Percentiles rank a stretch among this genome's conserved stretches.
Evolutionary conservation across 2,329 filamentous ascomycete genomes (phyloP).

Genomic region (Colletotrichum sp.): DNA sequence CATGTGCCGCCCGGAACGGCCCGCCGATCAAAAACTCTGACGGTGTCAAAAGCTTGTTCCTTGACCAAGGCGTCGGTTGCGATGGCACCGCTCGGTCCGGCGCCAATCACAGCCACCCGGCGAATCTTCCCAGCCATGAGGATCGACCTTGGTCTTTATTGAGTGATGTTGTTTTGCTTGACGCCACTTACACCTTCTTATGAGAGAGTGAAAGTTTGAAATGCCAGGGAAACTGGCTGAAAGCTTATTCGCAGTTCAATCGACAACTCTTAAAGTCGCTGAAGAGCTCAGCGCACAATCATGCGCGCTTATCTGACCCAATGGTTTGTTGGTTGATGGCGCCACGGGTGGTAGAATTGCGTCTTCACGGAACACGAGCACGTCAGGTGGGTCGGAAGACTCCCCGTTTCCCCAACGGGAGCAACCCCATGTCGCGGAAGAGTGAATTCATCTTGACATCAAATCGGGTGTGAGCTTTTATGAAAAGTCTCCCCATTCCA

Average conservation of each 20-base stretch:
- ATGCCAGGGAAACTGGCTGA: accelerated
- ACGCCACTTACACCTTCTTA: accelerated
- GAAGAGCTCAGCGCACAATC: not conserved
- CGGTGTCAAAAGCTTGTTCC: slow-evolving; percentile 59
- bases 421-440: not conserved
- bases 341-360: slow-evolving; percentile 3
- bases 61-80: slow-evolving; percentile 60
- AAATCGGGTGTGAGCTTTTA: not conserved
- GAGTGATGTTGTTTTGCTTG: not conserved
- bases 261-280: not conserved
- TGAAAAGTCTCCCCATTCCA: not conserved
- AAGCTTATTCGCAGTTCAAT: accelerated
- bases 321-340: not conserved
- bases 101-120: slow-evolving; percentile 60
- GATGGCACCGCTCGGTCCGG: slow-evolving; percentile 63
- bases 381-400: slow-evolving; percentile 9
- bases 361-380: slow-evolving; percentile 12
- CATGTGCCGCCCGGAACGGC: slow-evolving; percentile 61
- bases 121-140: not conserved
- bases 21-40: slow-evolving; percentile 64
- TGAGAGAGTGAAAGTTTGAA: not conserved
- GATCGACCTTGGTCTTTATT: no score
- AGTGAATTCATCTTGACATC: not conserved
- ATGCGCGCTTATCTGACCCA: not conserved
- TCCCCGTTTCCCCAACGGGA: not conserved